Evolutionary conservation across 306 rosid genomes (phyloP), one percentile per base, ranked within the genome.

Genomic region (Dryas octopetala): DNA sequence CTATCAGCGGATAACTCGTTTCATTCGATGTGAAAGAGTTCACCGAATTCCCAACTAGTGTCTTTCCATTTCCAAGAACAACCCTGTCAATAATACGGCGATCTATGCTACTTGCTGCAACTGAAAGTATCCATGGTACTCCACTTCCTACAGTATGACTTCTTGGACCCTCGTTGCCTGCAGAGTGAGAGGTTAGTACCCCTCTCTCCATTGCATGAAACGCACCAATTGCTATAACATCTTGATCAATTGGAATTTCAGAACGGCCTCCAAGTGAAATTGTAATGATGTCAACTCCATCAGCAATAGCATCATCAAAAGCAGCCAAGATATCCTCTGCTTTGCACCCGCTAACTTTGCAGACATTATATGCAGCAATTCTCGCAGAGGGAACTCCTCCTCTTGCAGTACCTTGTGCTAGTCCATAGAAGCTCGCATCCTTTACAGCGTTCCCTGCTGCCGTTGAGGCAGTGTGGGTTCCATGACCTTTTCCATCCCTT

Each of bases 301-400:
- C 84, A 0, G 80, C 80, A 7, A 81, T 76, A 15, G 82, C 82
- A 23, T 81, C 87, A 50, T 83, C 85, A 26, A 75, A 78, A 57
- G 86, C 79, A 9, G 87, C 75, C 17, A 80, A 77, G 9, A 86
- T 4, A n/a, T n/a, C n/a, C n/a, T n/a, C n/a, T n/a, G n/a, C n/a
- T n/a, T n/a, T n/a, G n/a, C n/a, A n/a, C n/a, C n/a, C n/a, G n/a
- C n/a, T n/a, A n/a, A n/a, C n/a, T n/a, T n/a, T n/a, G 47, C 79
- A 66, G 17, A 76, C 66, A 7, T 76, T 76, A 71, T 75, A 75
- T 1, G 41, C 49, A 16, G 79, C 79, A 26, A 76, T 76, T 26
- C 74, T 71, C 1, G 74, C 66, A 0, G 79, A 67, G 16, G 79
- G 79, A 43, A 67, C 67, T 1, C 79, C 79, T 12, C 79, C 79